Evolutionary conservation across 2,329 filamentous ascomycete species (phyloP).

Genomic region (Neurospora crassa): DNA sequence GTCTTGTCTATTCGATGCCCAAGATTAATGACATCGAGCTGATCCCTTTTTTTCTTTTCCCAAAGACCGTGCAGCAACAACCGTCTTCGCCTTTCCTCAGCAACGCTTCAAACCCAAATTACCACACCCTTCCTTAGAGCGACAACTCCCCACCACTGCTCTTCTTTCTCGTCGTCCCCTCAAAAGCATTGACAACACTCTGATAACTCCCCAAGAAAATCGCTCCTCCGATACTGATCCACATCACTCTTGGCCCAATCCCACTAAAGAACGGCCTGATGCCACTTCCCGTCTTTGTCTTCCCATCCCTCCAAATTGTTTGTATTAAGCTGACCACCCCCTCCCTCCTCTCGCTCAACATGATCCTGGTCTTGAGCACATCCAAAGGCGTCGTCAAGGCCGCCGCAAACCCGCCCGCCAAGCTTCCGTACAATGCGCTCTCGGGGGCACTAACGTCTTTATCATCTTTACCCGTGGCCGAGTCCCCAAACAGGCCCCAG

Average conservation of each 20-base stretch:
- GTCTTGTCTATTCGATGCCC: background rate
- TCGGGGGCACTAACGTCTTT: constrained; percentile 58
- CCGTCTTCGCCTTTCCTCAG: background rate
- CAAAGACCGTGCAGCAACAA: background rate
- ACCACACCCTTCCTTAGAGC: background rate
- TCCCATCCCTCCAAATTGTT: constrained; percentile 47
- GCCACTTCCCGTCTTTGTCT: constrained; percentile 34
- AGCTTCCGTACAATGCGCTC: constrained; percentile 75
- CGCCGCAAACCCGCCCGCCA: constrained; percentile 77
- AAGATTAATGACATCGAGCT: background rate
- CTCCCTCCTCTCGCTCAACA: constrained; percentile 68
- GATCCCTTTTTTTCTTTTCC: background rate
- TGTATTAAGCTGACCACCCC: constrained; percentile 50
- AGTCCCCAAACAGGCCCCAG: constrained; percentile 17
- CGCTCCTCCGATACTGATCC: constrained; percentile 91
- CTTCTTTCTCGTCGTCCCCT: constrained; percentile 23
- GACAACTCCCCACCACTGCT: background rate
- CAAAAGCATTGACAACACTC: constrained; percentile 69
- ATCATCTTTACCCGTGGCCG: constrained; percentile 11
- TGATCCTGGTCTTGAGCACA: constrained; percentile 93
- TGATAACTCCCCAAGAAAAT: constrained; percentile 94
- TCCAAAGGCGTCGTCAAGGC: constrained; percentile 87
- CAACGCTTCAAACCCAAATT: background rate
- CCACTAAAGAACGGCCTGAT: constrained; percentile 63
- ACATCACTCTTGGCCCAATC: constrained; percentile 73